These are phyloP conservation scores for Xylaria sp. DNA, from an alignment of 2,329 filamentous ascomycete genomes.

Conservation along the genomic window DNA sequence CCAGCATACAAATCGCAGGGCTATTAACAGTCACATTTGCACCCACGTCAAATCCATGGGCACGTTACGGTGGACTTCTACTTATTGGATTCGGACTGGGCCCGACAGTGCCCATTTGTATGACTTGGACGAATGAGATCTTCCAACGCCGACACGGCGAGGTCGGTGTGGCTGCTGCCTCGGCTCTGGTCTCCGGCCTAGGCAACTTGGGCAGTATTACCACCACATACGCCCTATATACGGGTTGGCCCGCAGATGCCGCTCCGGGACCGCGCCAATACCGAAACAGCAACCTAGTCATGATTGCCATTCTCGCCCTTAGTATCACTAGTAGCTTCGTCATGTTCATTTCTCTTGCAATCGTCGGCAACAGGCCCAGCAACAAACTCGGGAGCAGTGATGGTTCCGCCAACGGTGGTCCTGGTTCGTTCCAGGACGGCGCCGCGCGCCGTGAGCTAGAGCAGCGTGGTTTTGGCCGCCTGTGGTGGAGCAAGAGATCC, in stretches of 20 bases:
- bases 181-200: constrained; percentile 85
- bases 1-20: constrained; percentile 82
- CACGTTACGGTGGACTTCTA: constrained; percentile 86
- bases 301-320: constrained; percentile 84
- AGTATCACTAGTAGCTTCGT: constrained; percentile 78
- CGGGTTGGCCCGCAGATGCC: constrained; percentile 83
- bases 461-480: constrained; percentile 66
- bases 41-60: constrained; percentile 74
- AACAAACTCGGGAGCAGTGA: constrained; percentile 54
- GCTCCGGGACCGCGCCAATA: constrained; percentile 75
- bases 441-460: constrained; percentile 67
- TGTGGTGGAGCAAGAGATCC: constrained; percentile 49
- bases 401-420: constrained; percentile 52
- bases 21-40: constrained; percentile 83
- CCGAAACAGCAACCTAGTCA: constrained; percentile 84
- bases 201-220: constrained; percentile 88
- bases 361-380: constrained; percentile 64
- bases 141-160: constrained; percentile 91
- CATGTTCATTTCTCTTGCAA: constrained; percentile 74
- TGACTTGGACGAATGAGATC: constrained; percentile 92
- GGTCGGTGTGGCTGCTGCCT: constrained; percentile 87
- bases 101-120: constrained; percentile 90
- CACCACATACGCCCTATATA: constrained; percentile 90
- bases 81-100: constrained; percentile 91
- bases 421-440: constrained; percentile 65